A percentile compares a stretch with the other conserved stretches of the same genome.
Evolutionary conservation across 306 rosid species (phyloP).

Genomic region (Prosopis cineraria): DNA sequence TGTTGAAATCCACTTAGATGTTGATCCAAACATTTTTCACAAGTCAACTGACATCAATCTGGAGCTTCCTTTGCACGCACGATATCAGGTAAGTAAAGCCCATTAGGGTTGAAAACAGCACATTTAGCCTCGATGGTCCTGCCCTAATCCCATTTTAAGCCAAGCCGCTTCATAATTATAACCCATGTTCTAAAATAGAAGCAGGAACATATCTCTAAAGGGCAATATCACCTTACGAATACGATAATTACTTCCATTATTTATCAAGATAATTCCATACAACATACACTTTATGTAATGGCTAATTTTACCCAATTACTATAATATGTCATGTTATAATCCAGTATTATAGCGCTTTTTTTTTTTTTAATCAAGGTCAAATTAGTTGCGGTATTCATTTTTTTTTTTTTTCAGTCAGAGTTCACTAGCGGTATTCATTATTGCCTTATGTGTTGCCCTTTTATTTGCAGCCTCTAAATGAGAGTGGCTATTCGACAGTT

Average conservation of each 20-base stretch:
- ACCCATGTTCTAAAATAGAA: slow-evolving; percentile 13
- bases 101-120: background rate
- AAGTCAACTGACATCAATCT: slow-evolving; percentile 39
- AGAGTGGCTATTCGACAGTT: slow-evolving; percentile 69
- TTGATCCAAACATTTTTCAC: slow-evolving; percentile 42
- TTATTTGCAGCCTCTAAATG: slow-evolving; percentile 64
- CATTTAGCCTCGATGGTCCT: background rate
- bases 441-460: background rate
- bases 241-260: slow-evolving; percentile 25
- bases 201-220: background rate
- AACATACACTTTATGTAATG: background rate
- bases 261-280: background rate
- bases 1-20: slow-evolving; percentile 73
- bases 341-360: background rate
- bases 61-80: slow-evolving; percentile 78
- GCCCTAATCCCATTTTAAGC: background rate
- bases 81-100: slow-evolving; percentile 67
- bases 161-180: background rate
- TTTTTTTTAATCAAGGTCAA: background rate
- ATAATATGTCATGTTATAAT: background rate
- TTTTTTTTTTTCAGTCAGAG: no score
- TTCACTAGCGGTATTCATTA: background rate
- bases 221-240: background rate
- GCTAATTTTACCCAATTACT: background rate
- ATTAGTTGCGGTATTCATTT: slow-evolving; percentile 4